Evolutionary conservation across 495 filamentous ascomycete genomes (phyloP), one percentile per base, ranked within the genome.

Genomic region (Talaromyces thailandensis): DNA sequence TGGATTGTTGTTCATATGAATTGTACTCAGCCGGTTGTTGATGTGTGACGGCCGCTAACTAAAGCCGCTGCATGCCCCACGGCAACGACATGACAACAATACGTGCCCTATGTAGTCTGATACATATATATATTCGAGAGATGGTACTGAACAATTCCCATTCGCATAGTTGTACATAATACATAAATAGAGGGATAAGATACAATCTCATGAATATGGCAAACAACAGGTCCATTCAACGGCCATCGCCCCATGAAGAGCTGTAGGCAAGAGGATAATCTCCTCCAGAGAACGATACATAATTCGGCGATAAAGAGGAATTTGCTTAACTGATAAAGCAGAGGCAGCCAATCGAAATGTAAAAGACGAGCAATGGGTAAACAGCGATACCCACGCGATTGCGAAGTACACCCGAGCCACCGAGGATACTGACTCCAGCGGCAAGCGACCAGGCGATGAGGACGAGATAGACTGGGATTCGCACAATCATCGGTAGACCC

Each of bases 321-420:
- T 2, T 21, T 48, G 56, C 57, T 68, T 84, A 98, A 73, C 91
- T 96, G 68, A 98, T 96, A 69, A 98, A 95, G 75, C 94, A 98
- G 56, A 98, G 82, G 71, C 92, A 96, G 7, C 92, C 94, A 62
- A 98, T 81, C 3, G 88, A 88, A 55, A 96, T 75, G 75, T 98
- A 98, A 72, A 98, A 98, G n/a, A 98, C 88, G 66, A 96, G 89
- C 53, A 98, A 76, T 40, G 94, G 94, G 70, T 93, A 98, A 26
- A 98, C 93, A 16, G 94, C 95, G 68, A 98, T 85, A 16, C 91
- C 92, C 50, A 98, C 93, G 40, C 95, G 84, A 75, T 98, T 96
- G 75, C 89, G 89, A 43, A 98, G 83, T 50, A 98, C 93, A 3
- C 94, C 94, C 32, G 93, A 97, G 5, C 94, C 94, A 21, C 93